Percentiles rank a stretch among this genome's conserved stretches.
These are phyloP conservation scores for Starmerella kuoi DNA, from an alignment of 805 yeast genomes.

Conservation along the genomic window DNA sequence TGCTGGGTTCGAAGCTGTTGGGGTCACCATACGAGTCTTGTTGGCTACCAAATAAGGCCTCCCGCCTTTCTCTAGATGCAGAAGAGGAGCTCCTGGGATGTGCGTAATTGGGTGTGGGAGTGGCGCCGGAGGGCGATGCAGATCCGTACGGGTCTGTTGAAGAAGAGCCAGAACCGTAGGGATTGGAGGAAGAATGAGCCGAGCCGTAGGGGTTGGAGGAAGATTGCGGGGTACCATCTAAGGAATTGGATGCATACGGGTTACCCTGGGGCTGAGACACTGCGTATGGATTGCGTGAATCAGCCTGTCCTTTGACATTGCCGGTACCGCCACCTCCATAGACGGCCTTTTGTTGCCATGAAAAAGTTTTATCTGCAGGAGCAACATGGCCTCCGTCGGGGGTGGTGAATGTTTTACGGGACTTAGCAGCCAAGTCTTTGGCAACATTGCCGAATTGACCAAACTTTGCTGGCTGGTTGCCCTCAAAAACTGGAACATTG, in stretches of 20 bases:
- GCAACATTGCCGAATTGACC: slow-evolving; percentile 42
- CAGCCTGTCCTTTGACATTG: background rate
- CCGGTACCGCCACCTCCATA: slow-evolving; percentile 19
- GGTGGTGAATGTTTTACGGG: slow-evolving; percentile 14
- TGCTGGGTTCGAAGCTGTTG: background rate
- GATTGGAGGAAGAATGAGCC: slow-evolving; percentile 1
- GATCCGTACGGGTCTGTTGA: background rate
- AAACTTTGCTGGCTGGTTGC: slow-evolving; percentile 37
- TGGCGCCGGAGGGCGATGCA: background rate
- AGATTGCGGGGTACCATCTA: slow-evolving; percentile 1
- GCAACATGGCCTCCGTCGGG: slow-evolving; percentile 18
- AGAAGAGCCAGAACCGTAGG: slow-evolving; percentile 1
- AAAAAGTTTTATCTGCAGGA: slow-evolving; percentile 19
- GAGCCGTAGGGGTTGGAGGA: slow-evolving; percentile 4
- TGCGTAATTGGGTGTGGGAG: background rate
- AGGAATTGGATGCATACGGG: slow-evolving; percentile 18
- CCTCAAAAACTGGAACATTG: slow-evolving; percentile 35
- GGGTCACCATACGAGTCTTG: background rate
- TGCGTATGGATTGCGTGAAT: slow-evolving; percentile 19
- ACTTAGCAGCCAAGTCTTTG: slow-evolving; percentile 29
- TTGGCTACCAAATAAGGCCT: background rate
- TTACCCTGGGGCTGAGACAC: slow-evolving; percentile 19
- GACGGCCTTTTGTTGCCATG: slow-evolving; percentile 19
- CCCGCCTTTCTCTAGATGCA: background rate
- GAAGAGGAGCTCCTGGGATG: too few species aligned